These are phyloP conservation scores for Bondarzewia mesenterica DNA, from an alignment of 1,284 basidiomycete species.

Conservation along the genomic window DNA sequence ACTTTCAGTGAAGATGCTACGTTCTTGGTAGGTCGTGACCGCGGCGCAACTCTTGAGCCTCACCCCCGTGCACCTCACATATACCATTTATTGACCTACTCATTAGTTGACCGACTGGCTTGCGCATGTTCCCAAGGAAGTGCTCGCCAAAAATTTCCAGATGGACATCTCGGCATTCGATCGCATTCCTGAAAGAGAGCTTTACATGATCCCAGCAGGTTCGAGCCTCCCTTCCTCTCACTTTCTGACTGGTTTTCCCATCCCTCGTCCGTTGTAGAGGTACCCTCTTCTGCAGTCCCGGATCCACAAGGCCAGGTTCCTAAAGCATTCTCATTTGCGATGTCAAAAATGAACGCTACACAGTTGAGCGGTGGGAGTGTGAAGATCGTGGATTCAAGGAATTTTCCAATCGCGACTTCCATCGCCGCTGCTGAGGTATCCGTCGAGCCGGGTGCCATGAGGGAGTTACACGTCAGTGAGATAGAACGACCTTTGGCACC, in stretches of 20 bases:
- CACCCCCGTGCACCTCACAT: background rate
- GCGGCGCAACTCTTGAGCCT: background rate
- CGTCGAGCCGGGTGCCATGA: conserved; percentile 58
- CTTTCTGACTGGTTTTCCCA: too few species aligned
- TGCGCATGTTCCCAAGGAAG: conserved; percentile 51
- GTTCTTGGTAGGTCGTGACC: conserved; percentile 61
- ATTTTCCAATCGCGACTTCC: conserved; percentile 41
- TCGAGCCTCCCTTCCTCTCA: too few species aligned
- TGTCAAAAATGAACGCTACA: conserved; percentile 45
- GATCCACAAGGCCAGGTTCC: conserved; percentile 36
- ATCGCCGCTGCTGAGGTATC: conserved; percentile 63
- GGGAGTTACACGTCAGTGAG: conserved; percentile 29
- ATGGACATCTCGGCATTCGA: conserved; percentile 44
- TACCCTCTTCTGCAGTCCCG: conserved; percentile 22
- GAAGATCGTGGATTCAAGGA: conserved; percentile 55
- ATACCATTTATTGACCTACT: conserved; percentile 3
- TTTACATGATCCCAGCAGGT: conserved; percentile 64
- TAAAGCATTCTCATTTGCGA: conserved; percentile 25
- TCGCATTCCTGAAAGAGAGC: conserved; percentile 46
- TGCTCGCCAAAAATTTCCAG: conserved; percentile 67
- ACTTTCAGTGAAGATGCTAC: conserved; percentile 61
- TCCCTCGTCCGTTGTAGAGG: conserved; percentile 16
- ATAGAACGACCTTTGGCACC: background rate
- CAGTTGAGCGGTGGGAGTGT: conserved; percentile 49
- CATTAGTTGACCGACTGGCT: conserved; percentile 55